Conservation (phyloP, 495 filamentous ascomycete genomes). For the Aspergillus baeticus region DNA sequence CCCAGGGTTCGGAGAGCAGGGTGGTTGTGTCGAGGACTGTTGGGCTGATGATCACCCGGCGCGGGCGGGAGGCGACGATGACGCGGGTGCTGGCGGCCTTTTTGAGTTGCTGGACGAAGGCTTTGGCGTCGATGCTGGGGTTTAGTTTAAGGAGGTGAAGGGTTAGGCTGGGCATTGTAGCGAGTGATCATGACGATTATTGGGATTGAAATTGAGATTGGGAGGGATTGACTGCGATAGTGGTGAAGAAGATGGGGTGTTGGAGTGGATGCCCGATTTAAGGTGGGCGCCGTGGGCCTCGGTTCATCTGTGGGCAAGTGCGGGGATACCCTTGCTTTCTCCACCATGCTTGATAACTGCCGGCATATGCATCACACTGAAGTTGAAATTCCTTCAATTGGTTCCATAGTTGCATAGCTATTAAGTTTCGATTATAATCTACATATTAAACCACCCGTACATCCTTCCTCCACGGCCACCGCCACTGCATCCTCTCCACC, state of each 20-base stretch:
- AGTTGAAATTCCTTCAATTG: too few relatives aligned
- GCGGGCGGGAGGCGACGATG: slow-evolving; percentile 41
- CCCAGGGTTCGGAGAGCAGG: slow-evolving; percentile 54
- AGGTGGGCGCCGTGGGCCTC: background rate
- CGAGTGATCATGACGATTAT: background rate
- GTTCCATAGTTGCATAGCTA: background rate
- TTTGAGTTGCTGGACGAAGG: slow-evolving; percentile 27
- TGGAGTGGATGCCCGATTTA: background rate
- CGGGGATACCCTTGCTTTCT: background rate
- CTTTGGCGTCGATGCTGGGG: slow-evolving; percentile 9
- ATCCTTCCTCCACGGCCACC: background rate
- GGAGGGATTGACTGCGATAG: background rate
- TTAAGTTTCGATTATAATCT: too few relatives aligned
- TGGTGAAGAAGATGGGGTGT: background rate
- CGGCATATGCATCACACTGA: too few relatives aligned
- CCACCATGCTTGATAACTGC: too few relatives aligned
- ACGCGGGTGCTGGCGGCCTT: slow-evolving; percentile 32
- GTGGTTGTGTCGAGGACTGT: slow-evolving; percentile 40
- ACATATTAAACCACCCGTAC: background rate
- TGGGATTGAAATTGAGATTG: background rate
- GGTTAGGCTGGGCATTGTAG: slow-evolving; percentile 49
- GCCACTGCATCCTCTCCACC: background rate
- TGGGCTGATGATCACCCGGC: slow-evolving; percentile 52
- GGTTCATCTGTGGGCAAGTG: background rate
- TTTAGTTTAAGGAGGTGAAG: slow-evolving; percentile 44